Evolutionary conservation across 225 moss, liverwort and hornwort genomes (phyloP).

Genomic region (Takakia lepidozioides): DNA sequence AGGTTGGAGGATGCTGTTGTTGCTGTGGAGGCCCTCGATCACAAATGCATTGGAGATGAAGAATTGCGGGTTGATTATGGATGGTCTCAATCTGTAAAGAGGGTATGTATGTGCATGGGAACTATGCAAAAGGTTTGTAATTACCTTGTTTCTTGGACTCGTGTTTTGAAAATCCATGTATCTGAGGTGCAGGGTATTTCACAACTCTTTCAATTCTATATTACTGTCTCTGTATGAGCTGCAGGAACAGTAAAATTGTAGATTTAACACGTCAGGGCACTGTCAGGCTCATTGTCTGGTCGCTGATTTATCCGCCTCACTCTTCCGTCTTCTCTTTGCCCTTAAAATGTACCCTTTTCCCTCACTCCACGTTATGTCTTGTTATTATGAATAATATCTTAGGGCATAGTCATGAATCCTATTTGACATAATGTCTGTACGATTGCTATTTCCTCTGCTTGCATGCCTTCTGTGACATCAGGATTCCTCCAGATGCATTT

Average conservation of each 20-base stretch:
- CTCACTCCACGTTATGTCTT: not conserved
- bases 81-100: conserved; percentile 39
- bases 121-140: too few species aligned
- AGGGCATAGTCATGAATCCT: too few species aligned
- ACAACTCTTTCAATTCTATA: not conserved
- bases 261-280: not conserved
- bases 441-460: too few species aligned
- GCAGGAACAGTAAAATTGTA: not conserved
- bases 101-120: conserved; percentile 14
- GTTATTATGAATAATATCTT: not conserved
- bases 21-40: conserved; percentile 37
- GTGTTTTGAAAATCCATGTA: not conserved
- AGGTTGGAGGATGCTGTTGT: conserved; percentile 48
- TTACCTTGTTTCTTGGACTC: too few species aligned
- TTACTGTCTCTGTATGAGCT: too few species aligned
- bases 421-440: too few species aligned
- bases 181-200: not conserved
- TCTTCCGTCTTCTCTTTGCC: too few species aligned
- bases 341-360: too few species aligned
- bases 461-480: too few species aligned
- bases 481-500: not conserved
- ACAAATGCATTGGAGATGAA: conserved; percentile 33
- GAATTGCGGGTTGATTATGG: conserved; percentile 55
- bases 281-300: too few species aligned
- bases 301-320: too few species aligned